These are phyloP conservation scores for Escovopsis weberi DNA, from an alignment of 2,329 filamentous ascomycete genomes.

Conservation along the genomic window DNA sequence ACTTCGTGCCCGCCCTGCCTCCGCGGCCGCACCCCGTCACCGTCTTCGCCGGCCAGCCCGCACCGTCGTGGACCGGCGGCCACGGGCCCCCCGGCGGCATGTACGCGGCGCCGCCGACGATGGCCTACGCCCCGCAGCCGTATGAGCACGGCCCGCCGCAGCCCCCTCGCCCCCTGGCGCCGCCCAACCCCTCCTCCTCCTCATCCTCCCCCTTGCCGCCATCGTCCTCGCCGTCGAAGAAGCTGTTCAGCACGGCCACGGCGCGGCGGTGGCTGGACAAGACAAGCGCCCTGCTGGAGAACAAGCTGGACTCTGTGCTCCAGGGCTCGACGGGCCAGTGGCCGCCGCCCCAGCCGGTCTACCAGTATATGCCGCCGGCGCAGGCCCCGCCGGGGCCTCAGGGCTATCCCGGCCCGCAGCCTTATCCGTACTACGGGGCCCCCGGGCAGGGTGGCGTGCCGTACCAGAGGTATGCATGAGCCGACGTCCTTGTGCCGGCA, in stretches of 20 bases:
- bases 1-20: slow-evolving; percentile 12
- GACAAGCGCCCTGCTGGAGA: slow-evolving; percentile 21
- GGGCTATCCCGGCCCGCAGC: slow-evolving; percentile 1
- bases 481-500: too few species aligned
- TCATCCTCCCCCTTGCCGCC: too few species aligned
- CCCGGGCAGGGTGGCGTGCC: not conserved
- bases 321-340: slow-evolving; percentile 8
- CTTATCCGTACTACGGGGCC: not conserved
- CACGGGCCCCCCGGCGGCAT: slow-evolving; percentile 11
- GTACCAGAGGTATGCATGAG: too few species aligned
- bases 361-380: not conserved
- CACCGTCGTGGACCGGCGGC: slow-evolving; percentile 10
- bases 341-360: slow-evolving; percentile 4
- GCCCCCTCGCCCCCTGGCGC: slow-evolving; percentile 8
- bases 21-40: slow-evolving; percentile 11
- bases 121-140: slow-evolving; percentile 14
- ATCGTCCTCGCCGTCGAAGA: slow-evolving; percentile 1
- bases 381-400: slow-evolving; percentile 4
- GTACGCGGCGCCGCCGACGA: slow-evolving; percentile 20
- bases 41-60: slow-evolving; percentile 8
- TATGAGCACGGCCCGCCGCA: slow-evolving; percentile 5
- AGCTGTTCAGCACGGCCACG: slow-evolving; percentile 19
- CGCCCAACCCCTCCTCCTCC: not conserved
- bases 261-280: slow-evolving; percentile 22
- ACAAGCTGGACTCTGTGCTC: slow-evolving; percentile 16